phyloP scores from a whole-genome alignment of 768 basidiomycete genomes.

The Termitomyces eurrhizus region DNA sequence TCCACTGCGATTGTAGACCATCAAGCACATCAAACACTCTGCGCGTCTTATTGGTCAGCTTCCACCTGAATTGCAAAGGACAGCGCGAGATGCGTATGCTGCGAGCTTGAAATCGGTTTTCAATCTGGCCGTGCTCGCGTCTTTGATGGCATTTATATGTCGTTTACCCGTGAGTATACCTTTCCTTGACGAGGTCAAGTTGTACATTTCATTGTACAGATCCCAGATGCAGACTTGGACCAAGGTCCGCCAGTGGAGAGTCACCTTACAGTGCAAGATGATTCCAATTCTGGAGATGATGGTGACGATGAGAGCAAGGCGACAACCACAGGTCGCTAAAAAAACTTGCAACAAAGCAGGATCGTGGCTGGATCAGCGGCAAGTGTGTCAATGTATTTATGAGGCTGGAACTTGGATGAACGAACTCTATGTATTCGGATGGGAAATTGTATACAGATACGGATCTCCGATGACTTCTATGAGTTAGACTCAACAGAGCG shows the following conservation, averaged over 20 bases:
- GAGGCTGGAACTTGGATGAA: not conserved
- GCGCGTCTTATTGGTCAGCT: slow-evolving; percentile 43
- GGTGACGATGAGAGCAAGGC: slow-evolving; percentile 15
- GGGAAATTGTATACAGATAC: not conserved
- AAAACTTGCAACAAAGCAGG: not conserved
- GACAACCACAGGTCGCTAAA: not conserved
- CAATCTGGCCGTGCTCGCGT: slow-evolving; percentile 45
- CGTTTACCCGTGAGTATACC: slow-evolving; percentile 43
- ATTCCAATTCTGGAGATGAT: slow-evolving; percentile 16
- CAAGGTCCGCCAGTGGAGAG: slow-evolving; percentile 4
- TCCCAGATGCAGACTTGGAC: slow-evolving; percentile 20
- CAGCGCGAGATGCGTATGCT: slow-evolving; percentile 53
- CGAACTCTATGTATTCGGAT: not conserved
- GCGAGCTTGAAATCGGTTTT: slow-evolving; percentile 50
- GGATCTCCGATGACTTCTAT: not conserved
- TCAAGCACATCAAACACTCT: slow-evolving; percentile 50
- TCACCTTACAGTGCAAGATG: not conserved
- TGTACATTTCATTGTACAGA: slow-evolving; percentile 6
- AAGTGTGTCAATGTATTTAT: not conserved
- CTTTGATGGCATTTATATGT: slow-evolving; percentile 45
- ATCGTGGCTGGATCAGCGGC: not conserved
- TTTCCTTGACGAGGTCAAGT: not conserved
- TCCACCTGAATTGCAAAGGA: slow-evolving; percentile 40
- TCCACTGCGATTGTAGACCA: slow-evolving; percentile 31
- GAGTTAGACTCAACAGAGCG: not conserved